These are phyloP conservation scores for Blastobotrys illinoisensis DNA, from an alignment of 1,139 yeast species.

Conservation along the genomic window DNA sequence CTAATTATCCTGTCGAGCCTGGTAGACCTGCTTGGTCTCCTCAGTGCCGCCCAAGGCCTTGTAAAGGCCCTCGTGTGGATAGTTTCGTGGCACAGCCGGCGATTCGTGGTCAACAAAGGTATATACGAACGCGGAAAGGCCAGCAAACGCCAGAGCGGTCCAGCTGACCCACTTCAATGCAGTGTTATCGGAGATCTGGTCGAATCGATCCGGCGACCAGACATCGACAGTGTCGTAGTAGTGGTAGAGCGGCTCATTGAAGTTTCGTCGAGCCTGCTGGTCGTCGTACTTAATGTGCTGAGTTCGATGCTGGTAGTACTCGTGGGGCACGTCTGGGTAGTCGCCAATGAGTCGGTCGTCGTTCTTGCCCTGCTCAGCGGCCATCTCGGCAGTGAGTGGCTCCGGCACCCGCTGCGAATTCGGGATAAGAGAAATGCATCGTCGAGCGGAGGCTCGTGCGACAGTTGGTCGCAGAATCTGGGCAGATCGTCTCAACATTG, in stretches of 20 bases:
- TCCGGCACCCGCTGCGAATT: background rate
- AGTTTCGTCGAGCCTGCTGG: slow-evolving; percentile 75
- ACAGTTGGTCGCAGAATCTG: background rate
- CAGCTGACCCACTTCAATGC: slow-evolving; percentile 50
- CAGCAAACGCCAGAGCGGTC: slow-evolving; percentile 52
- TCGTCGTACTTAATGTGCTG: slow-evolving; percentile 76
- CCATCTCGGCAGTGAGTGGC: slow-evolving; percentile 9
- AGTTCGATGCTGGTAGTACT: slow-evolving; percentile 54
- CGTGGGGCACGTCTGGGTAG: slow-evolving; percentile 45
- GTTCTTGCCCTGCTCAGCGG: slow-evolving; percentile 9
- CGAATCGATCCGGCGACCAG: slow-evolving; percentile 83
- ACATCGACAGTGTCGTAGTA: slow-evolving; percentile 71
- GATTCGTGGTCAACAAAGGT: slow-evolving; percentile 64
- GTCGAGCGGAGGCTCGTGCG: background rate
- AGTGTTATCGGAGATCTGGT: slow-evolving; percentile 51
- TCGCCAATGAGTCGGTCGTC: slow-evolving; percentile 35
- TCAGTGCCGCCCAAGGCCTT: slow-evolving; percentile 60
- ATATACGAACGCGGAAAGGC: slow-evolving; percentile 51
- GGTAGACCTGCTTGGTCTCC: slow-evolving; percentile 29
- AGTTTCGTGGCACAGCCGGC: slow-evolving; percentile 72
- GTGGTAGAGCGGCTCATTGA: slow-evolving; percentile 63
- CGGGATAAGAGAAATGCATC: background rate
- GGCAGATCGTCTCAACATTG: background rate
- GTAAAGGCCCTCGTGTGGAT: slow-evolving; percentile 71
- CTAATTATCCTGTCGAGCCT: slow-evolving; percentile 24